A percentile compares a stretch with the other conserved stretches of the same genome.
These are phyloP conservation scores for Citrus medica DNA, from an alignment of 345 rosid species.

Conservation along the genomic window DNA sequence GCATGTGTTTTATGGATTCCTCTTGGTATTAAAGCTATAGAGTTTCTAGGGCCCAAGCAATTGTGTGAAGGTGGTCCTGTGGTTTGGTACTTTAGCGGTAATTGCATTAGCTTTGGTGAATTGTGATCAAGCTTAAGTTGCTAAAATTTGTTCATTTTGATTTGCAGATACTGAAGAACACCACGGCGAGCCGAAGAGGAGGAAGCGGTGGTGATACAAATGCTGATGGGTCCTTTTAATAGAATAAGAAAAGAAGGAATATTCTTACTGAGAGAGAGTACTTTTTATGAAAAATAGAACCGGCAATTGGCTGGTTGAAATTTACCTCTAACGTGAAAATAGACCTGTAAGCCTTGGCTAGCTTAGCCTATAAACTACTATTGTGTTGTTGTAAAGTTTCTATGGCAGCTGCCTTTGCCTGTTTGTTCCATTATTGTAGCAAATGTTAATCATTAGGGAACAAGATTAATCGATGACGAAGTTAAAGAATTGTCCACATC, in stretches of 20 bases:
- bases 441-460: background rate
- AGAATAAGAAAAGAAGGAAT: background rate
- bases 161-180: slow-evolving; percentile 86
- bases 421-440: no score
- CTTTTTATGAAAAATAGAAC: background rate
- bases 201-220: slow-evolving; percentile 42
- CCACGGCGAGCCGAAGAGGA: slow-evolving; percentile 85
- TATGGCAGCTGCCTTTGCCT: no score
- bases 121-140: no score
- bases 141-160: no score
- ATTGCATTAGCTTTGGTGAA: no score
- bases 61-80: no score
- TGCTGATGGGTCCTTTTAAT: slow-evolving; percentile 45
- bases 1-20: no score
- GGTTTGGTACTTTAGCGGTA: no score
- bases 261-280: background rate
- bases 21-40: no score
- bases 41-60: no score
- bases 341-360: background rate
- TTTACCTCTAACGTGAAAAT: background rate
- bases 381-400: background rate
- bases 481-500: background rate
- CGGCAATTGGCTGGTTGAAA: background rate
- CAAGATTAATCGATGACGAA: background rate
- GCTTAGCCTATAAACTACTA: background rate